Evolutionary conservation across 2,329 filamentous ascomycete genomes (phyloP).

Genomic region (Fusarium sp.): DNA sequence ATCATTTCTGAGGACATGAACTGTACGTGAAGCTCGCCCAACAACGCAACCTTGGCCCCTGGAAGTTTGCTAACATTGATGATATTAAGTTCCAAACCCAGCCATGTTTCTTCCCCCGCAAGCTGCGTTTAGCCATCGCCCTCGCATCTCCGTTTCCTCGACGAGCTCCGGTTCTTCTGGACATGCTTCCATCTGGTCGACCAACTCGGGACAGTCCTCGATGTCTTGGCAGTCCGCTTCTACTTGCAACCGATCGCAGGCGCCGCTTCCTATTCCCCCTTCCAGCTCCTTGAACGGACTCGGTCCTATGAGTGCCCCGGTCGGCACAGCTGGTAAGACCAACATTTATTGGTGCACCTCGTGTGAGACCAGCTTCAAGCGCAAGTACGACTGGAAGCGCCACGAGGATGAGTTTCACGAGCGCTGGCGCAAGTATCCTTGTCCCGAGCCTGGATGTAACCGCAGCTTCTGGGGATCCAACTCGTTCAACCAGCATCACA

Average conservation of each 20-base stretch:
- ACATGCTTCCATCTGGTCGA: conserved; percentile 57
- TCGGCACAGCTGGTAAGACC: conserved; percentile 46
- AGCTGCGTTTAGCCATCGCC: conserved; percentile 51
- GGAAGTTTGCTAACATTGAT: conserved; percentile 8
- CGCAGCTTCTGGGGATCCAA: conserved; percentile 74
- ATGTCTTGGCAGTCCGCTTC: conserved; percentile 51
- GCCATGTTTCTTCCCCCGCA: conserved; percentile 48
- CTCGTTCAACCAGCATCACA: conserved; percentile 73
- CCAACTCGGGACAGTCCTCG: conserved; percentile 50
- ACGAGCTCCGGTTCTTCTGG: conserved; percentile 59
- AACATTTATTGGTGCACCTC: conserved; percentile 66
- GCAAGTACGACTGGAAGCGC: conserved; percentile 74
- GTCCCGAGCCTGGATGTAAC: conserved; percentile 69
- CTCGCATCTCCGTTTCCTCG: conserved; percentile 58
- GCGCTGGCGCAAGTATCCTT: conserved; percentile 72
- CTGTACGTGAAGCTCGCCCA: conserved; percentile 29
- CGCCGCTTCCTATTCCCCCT: conserved; percentile 49
- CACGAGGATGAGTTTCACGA: conserved; percentile 76
- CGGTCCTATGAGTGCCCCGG: conserved; percentile 38
- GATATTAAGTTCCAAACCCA: conserved; percentile 31
- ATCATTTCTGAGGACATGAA: conserved; percentile 41
- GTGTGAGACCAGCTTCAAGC: conserved; percentile 71
- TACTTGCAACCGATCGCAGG: conserved; percentile 47
- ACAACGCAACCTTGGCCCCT: neutral
- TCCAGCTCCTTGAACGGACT: conserved; percentile 45